These are phyloP conservation scores for Erysimum cheiri DNA, from an alignment of 441 rosid species.

Conservation along the genomic window DNA sequence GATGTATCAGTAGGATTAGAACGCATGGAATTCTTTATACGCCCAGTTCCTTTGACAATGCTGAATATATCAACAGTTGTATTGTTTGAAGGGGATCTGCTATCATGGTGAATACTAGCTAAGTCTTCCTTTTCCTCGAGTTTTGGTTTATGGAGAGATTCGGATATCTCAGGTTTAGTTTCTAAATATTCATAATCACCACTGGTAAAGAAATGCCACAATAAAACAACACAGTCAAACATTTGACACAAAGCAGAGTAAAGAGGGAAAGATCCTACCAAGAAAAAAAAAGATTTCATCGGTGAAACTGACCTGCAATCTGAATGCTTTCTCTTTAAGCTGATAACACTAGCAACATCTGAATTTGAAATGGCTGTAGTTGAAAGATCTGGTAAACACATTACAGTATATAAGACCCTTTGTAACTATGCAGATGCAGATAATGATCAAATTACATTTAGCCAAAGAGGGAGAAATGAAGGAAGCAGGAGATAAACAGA, in stretches of 20 bases:
- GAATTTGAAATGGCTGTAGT: slow-evolving; percentile 41
- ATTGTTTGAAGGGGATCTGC: slow-evolving; percentile 47
- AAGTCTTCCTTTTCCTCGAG: slow-evolving; percentile 52
- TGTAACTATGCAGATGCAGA: slow-evolving; percentile 22
- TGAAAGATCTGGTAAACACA: slow-evolving; percentile 39
- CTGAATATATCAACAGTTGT: slow-evolving; percentile 67
- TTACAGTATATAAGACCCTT: slow-evolving; percentile 19
- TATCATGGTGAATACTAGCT: slow-evolving; percentile 46
- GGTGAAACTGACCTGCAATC: slow-evolving; percentile 61
- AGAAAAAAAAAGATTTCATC: slow-evolving; percentile 11
- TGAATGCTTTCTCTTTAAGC: slow-evolving; percentile 66
- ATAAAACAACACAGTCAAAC: slow-evolving; percentile 31
- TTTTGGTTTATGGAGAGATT: slow-evolving; percentile 53
- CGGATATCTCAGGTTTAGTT: slow-evolving; percentile 48
- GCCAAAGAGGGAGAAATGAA: slow-evolving; percentile 25
- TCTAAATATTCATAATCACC: slow-evolving; percentile 51
- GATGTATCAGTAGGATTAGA: slow-evolving; percentile 50
- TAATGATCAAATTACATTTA: slow-evolving; percentile 13
- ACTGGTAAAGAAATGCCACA: slow-evolving; percentile 38
- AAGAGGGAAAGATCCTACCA: slow-evolving; percentile 25
- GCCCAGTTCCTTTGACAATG: slow-evolving; percentile 65
- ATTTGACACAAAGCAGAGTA: slow-evolving; percentile 27
- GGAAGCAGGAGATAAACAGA: slow-evolving; percentile 11
- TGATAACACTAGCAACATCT: slow-evolving; percentile 52
- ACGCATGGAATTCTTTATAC: slow-evolving; percentile 45